Conservation (phyloP, 441 rosid species). For the Gossypium davidsonii region DNA sequence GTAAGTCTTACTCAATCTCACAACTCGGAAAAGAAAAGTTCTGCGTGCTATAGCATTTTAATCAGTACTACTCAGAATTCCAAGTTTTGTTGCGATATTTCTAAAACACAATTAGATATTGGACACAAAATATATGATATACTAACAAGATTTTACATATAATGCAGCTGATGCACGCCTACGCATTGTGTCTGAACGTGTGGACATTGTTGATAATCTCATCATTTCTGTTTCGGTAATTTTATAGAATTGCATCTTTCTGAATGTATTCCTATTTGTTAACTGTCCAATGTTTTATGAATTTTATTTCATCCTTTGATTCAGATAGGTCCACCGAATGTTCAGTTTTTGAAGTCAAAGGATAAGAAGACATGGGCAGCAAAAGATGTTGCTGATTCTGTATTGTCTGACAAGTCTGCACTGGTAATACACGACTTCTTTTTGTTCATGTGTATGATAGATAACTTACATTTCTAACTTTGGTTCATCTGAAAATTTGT, state of each 20-base stretch:
- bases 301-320: constrained; percentile 28
- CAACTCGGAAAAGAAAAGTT: constrained; percentile 11
- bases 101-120: background rate
- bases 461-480: background rate
- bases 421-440: constrained; percentile 44
- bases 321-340: constrained; percentile 94
- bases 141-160: constrained; percentile 5
- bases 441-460: background rate
- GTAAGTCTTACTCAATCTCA: constrained; percentile 38
- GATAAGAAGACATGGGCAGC: constrained; percentile 81
- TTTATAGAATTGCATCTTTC: constrained; percentile 11
- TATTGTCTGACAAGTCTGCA: constrained; percentile 83
- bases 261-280: background rate
- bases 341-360: constrained; percentile 58
- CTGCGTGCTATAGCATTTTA: background rate
- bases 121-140: background rate
- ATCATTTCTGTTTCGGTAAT: constrained; percentile 74
- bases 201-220: constrained; percentile 77
- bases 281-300: constrained; percentile 19
- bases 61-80: background rate
- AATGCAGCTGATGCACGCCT: constrained; percentile 84
- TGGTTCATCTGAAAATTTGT: background rate
- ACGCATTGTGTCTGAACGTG: constrained; percentile 83
- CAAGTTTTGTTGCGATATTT: constrained; percentile 14
- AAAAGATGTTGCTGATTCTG: constrained; percentile 86